phyloP scores from a whole-genome alignment of 2,329 filamentous ascomycete genomes.

The Paraphaeosphaeria sporulosa region DNA sequence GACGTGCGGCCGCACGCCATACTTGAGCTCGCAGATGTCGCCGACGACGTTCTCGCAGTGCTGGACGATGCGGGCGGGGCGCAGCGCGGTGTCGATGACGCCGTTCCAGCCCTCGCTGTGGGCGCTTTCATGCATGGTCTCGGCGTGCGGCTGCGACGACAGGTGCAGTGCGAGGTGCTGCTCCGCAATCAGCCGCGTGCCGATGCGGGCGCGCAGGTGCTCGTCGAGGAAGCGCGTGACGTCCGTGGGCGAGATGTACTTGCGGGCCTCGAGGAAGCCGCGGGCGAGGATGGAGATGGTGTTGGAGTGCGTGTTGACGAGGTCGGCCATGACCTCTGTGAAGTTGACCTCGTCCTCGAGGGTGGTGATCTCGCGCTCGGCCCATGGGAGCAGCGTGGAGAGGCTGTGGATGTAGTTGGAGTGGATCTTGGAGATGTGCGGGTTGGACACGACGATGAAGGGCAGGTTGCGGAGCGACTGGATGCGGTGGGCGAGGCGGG shows the following conservation, averaged over 20 bases:
- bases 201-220: constrained; percentile 91
- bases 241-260: constrained; percentile 82
- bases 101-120: constrained; percentile 75
- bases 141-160: constrained; percentile 74
- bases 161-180: constrained; percentile 93
- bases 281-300: constrained; percentile 92
- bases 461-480: constrained; percentile 92
- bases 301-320: constrained; percentile 94
- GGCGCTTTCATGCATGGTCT: constrained; percentile 56
- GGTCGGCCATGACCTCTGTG: constrained; percentile 88
- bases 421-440: constrained; percentile 92
- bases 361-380: constrained; percentile 73
- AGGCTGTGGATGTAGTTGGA: constrained; percentile 95
- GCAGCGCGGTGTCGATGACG: constrained; percentile 90
- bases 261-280: constrained; percentile 90
- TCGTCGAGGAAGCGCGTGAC: constrained; percentile 94
- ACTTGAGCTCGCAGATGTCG: constrained; percentile 96
- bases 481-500: constrained; percentile 91
- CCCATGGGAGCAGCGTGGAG: constrained; percentile 87
- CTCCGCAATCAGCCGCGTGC: constrained; percentile 91
- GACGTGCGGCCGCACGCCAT: constrained; percentile 83
- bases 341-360: constrained; percentile 90
- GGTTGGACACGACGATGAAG: constrained; percentile 98
- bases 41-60: constrained; percentile 89
- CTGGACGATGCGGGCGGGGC: constrained; percentile 81